Evolutionary conservation across 495 filamentous ascomycete genomes (phyloP).

Genomic region (Elasticomyces elasticus): DNA sequence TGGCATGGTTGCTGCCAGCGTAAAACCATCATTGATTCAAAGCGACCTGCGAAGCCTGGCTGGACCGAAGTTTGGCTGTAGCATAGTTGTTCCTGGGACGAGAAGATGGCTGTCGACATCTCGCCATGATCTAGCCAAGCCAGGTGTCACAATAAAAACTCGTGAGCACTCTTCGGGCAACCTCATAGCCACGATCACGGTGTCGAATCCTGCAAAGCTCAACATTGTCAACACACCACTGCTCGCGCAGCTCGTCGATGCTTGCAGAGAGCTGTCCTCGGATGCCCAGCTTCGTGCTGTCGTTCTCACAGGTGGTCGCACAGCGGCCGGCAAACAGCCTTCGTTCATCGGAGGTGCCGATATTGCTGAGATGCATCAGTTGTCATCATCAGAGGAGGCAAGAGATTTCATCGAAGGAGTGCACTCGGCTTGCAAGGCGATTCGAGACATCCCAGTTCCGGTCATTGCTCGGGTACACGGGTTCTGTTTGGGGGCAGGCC

Average conservation of each 20-base stretch:
- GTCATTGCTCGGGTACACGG: conserved; percentile 21
- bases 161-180: background rate
- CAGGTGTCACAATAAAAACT: background rate
- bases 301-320: conserved; percentile 13
- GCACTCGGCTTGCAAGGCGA: conserved; percentile 15
- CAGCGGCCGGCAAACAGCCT: conserved; percentile 2
- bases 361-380: conserved; percentile 15
- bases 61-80: too few species aligned
- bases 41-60: too few species aligned
- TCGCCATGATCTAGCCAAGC: too few species aligned
- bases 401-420: conserved; percentile 15
- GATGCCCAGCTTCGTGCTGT: conserved; percentile 14
- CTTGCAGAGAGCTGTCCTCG: conserved; percentile 1
- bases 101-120: too few species aligned
- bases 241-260: conserved; percentile 3
- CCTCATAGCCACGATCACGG: conserved; percentile 11
- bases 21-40: too few species aligned
- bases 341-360: conserved; percentile 20
- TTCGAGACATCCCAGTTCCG: conserved; percentile 20
- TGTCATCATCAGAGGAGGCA: conserved; percentile 11
- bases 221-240: conserved; percentile 19
- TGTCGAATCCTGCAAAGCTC: conserved; percentile 18
- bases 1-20: too few species aligned
- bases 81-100: too few species aligned
- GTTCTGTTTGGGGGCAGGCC: conserved; percentile 19